A percentile compares a stretch with the other conserved stretches of the same genome.
These are phyloP conservation scores for Geotrichum australiense DNA, from an alignment of 1,139 yeast genomes.

Conservation along the genomic window DNA sequence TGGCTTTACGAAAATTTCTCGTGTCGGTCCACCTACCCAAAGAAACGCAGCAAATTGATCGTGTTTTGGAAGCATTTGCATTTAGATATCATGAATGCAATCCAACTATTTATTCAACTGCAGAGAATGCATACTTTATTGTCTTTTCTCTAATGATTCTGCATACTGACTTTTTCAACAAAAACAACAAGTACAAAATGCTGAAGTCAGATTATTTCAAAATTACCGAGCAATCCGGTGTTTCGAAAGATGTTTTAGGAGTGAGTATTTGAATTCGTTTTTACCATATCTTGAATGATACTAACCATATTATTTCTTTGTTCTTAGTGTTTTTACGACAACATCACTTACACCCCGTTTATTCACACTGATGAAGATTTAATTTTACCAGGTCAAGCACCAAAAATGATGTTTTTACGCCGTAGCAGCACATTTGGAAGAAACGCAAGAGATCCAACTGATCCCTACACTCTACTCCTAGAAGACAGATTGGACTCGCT, in stretches of 20 bases:
- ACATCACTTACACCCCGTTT: conserved; percentile 54
- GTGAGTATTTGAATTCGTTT: conserved; percentile 27
- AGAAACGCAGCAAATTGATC: conserved; percentile 67
- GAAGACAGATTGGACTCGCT: conserved; percentile 33
- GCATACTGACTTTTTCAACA: conserved; percentile 64
- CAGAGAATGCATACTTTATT: conserved; percentile 50
- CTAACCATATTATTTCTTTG: conserved; percentile 28
- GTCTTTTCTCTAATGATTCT: conserved; percentile 57
- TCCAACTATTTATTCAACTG: conserved; percentile 34
- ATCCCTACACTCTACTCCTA: conserved; percentile 36
- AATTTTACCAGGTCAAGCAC: conserved; percentile 12
- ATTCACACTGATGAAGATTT: conserved; percentile 36
- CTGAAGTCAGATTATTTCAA: conserved; percentile 49
- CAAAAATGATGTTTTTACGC: conserved; percentile 20
- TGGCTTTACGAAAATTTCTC: conserved; percentile 52
- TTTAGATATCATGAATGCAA: conserved; percentile 41
- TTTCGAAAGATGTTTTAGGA: conserved; percentile 38
- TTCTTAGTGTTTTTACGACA: conserved; percentile 54
- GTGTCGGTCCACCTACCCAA: conserved; percentile 52
- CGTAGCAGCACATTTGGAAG: conserved; percentile 26
- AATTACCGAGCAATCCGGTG: conserved; percentile 37
- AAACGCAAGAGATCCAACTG: conserved; percentile 31
- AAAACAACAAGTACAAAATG: conserved; percentile 58
- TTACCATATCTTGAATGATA: conserved; percentile 22
- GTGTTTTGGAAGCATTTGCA: conserved; percentile 52